Evolutionary conservation across 2,329 filamentous ascomycete species (phyloP).

Genomic region (Plectosphaerella cucumerina): DNA sequence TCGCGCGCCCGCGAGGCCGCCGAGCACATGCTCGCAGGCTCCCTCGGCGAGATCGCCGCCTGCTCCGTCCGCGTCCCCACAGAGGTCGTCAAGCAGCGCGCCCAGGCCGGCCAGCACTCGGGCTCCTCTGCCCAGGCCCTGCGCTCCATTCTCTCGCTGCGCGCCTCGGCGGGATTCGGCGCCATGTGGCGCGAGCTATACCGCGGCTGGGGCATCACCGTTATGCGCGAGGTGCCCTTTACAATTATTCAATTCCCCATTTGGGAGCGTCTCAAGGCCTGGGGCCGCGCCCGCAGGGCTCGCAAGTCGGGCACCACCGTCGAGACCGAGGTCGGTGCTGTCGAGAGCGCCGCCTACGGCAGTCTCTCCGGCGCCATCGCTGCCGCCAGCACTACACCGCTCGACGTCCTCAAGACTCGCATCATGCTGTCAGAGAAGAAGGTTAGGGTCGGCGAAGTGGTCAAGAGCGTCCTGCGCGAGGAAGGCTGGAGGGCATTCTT

Average conservation of each 20-base stretch:
- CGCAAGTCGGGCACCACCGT: slow-evolving; percentile 7
- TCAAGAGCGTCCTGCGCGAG: slow-evolving; percentile 59
- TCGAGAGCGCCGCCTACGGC: slow-evolving; percentile 81
- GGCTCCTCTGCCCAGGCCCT: slow-evolving; percentile 65
- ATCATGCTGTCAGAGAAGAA: slow-evolving; percentile 83
- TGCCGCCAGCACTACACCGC: slow-evolving; percentile 82
- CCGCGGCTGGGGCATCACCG: slow-evolving; percentile 85
- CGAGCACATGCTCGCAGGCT: slow-evolving; percentile 81
- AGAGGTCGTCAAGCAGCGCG: slow-evolving; percentile 94
- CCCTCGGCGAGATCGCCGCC: slow-evolving; percentile 82
- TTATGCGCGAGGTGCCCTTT: slow-evolving; percentile 94
- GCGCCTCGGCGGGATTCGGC: slow-evolving; percentile 35
- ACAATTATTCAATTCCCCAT: slow-evolving; percentile 96
- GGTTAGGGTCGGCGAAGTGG: slow-evolving; percentile 53
- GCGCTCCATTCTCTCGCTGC: slow-evolving; percentile 59
- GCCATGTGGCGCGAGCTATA: slow-evolving; percentile 82
- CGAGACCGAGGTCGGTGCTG: slow-evolving; percentile 53
- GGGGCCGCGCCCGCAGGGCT: slow-evolving; percentile 42
- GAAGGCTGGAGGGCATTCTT: slow-evolving; percentile 68
- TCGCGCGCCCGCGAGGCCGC: slow-evolving; percentile 26
- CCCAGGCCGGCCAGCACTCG: slow-evolving; percentile 81
- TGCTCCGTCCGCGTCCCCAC: slow-evolving; percentile 91
- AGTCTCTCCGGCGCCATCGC: slow-evolving; percentile 80
- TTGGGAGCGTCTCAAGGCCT: slow-evolving; percentile 88
- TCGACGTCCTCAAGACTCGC: slow-evolving; percentile 95